Base-by-base conservation (phyloP, 345 rosid genomes). In the Cardamine chenopodiifolia region DNA sequence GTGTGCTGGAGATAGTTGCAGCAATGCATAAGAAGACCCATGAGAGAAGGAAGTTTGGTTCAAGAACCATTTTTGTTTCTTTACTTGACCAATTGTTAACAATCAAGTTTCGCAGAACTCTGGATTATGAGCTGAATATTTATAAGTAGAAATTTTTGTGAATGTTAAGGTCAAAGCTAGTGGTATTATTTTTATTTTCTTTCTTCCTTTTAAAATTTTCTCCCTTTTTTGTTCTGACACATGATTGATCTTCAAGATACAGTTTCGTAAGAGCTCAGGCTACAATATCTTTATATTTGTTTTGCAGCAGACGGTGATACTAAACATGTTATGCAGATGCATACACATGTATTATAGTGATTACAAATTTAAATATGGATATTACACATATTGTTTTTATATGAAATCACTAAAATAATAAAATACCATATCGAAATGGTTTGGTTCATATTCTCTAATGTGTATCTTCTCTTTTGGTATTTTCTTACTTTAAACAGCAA, bases 11-110 rank as follows among this genome's bases (percentile, higher is more conserved):
- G 70, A 84, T n/a, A 7, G 83, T 54, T 39, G 83, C 77, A 69
- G 86, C 82, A 60, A 83, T 44, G 73, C 73, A 76, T 48, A 80
- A 49, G 49, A 80, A 65, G 50, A 75, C 10, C 81, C 84, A 84
- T 26, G 82, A 63, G 56, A 75, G 76, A 44, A 75, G 37, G 10
- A 75, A 19, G 65, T 75, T 75, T 68, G 53, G 72, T 62, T 75
- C 78, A 26, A 74, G 8, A 42, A 75, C 73, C 82, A 79, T 79
- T 70, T 42, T 70, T 70, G 54, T 47, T 44, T 70, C 53, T 62
- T 17, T 74, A 49, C 25, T 48, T 56, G 5, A 19, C 18, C 23
- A 62, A 6, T 45, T 13, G 34, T 57, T 70, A 45, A 3, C 18
- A 14, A 44, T 32, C 60, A 37, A 56, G 28, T 20, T 56, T 18